Base-by-base conservation (phyloP, 805 yeast species). In the Ogataea chonburiensis region DNA sequence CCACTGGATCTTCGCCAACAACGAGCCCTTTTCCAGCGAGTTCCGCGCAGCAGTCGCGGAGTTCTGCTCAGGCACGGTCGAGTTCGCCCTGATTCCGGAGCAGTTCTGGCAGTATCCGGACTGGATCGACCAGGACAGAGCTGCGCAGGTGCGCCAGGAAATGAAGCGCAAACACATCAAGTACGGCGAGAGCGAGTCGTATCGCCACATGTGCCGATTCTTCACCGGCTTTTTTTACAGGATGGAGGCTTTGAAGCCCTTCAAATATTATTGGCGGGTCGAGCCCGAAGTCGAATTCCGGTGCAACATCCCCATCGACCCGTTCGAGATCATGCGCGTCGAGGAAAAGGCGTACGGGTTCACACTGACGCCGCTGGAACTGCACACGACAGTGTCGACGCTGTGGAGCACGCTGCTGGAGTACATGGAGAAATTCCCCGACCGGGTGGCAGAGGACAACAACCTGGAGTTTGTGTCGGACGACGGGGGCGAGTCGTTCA, bases 1-100 rank as follows among this genome's bases (percentile, higher is more conserved):
- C 52, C 88, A 82, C 54, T 83, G 86, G 84, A 77, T 80, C 4
- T 84, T 84, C 52, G 63, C 82, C 31, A 84, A 84, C 56, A 85
- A 84, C 50, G 75, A 67, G 45, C 75, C 73, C 4, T 84, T 84
- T 56, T 51, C 68, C 18, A 68, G 65, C 5, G 75, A 72, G 41
- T 84, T 84, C 58, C 70, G 66, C 37, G 55, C 61, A 29, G 58
- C 64, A 16, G 70, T 81, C 2, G 42, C 67, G 12, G 67, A 67
- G 15, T 51, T 71, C 26, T 69, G 79, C 22, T 70, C 83, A 1
- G 86, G 88, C 27, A 59, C 58, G 10, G 71, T 75, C 25, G 70
- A 68, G 40, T 84, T 77, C 54, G 86, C 85, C 14, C 45, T 58
- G 23, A 71, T 84, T 21, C 78, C 81, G 7, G 40, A 53, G 12